Percentiles rank a stretch among this genome's conserved stretches.
These are phyloP conservation scores for Hymenoscyphus occultus DNA, from an alignment of 2,329 filamentous ascomycete genomes.

Conservation along the genomic window DNA sequence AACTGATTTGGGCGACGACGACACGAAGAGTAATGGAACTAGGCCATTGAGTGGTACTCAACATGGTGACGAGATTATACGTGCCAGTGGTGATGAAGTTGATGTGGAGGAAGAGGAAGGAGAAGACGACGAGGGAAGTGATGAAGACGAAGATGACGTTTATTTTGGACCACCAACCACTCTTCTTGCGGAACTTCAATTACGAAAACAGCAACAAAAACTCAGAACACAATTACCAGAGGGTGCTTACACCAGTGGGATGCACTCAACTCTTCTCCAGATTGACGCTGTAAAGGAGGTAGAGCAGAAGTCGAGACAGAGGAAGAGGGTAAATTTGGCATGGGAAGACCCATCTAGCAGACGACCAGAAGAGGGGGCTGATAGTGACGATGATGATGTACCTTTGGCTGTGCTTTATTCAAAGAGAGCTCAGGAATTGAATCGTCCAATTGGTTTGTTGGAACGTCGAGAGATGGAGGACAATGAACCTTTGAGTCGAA, in stretches of 20 bases:
- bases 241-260: constrained; percentile 65
- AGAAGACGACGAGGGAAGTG: constrained; percentile 44
- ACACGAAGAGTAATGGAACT: constrained; percentile 23
- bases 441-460: constrained; percentile 70
- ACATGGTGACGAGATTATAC: constrained; percentile 16
- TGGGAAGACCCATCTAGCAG: constrained; percentile 71
- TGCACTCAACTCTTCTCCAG: constrained; percentile 86
- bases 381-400: constrained; percentile 75
- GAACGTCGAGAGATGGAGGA: constrained; percentile 85
- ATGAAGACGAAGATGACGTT: constrained; percentile 42
- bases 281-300: constrained; percentile 87
- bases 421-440: constrained; percentile 48
- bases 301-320: constrained; percentile 70
- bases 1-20: constrained; percentile 26
- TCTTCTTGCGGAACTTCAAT: constrained; percentile 83
- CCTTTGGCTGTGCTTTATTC: constrained; percentile 80
- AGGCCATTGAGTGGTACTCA: constrained; percentile 25
- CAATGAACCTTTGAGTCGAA: constrained; percentile 64
- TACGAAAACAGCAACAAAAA: constrained; percentile 86
- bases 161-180: constrained; percentile 80
- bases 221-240: constrained; percentile 69
- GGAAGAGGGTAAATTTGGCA: constrained; percentile 77
- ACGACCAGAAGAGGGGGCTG: constrained; percentile 44
- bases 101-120: constrained; percentile 34
- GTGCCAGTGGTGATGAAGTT: constrained; percentile 15